Base-by-base conservation (phyloP, 352 stramenopile species). In the Globisporangium iwayamae region DNA sequence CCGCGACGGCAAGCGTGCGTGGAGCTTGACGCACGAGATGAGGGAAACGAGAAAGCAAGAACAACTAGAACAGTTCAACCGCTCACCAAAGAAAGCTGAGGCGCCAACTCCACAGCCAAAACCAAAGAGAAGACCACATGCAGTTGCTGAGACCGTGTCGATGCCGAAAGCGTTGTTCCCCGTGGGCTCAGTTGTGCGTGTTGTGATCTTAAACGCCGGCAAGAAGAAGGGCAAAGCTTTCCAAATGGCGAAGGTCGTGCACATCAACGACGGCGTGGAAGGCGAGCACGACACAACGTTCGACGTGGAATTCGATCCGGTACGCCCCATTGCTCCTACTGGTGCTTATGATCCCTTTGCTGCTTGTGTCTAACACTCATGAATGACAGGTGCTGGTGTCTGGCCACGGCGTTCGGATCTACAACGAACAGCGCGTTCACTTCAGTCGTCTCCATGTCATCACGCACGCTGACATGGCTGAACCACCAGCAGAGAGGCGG, bases 1-100 rank as follows among this genome's bases (percentile, higher is more conserved):
- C 9, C 74, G 79, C 4, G 76, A 90, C 52, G 79, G 81, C 3
- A 69, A 76, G 20, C 77, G 81, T 22, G 81, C 77, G 8, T 90
- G 81, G 81, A 90, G 75, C 66, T 50, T 86, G 13, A 72, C 70
- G 2, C 71, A 68, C 5, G 79, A 90, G 51, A 58, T 75, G 22
- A 64, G 63, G 22, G 73, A 71, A 64, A 52, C 58, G 14, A 59
- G 48, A 8, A 56, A 69, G 22, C 54, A 62, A 11, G 10, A 39
- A 38, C 18, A 7, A 9, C 16, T 34, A 18, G 59, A 36, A 16
- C 18, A 36, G 3, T 32, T 16, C 3, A 52, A 10, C 8, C 22
- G n/a, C 16, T n/a, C 8, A 11, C 16, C 22, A 4, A 34, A 50
- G 11, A 32, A 18, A 4, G n/a, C 22, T 43, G 30, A 22, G 46